Percentiles rank a stretch among this genome's conserved stretches.
These are phyloP conservation scores for Umbelopsis sp. DNA, from an alignment of 192 early-diverging fungal genomes.

Conservation along the genomic window DNA sequence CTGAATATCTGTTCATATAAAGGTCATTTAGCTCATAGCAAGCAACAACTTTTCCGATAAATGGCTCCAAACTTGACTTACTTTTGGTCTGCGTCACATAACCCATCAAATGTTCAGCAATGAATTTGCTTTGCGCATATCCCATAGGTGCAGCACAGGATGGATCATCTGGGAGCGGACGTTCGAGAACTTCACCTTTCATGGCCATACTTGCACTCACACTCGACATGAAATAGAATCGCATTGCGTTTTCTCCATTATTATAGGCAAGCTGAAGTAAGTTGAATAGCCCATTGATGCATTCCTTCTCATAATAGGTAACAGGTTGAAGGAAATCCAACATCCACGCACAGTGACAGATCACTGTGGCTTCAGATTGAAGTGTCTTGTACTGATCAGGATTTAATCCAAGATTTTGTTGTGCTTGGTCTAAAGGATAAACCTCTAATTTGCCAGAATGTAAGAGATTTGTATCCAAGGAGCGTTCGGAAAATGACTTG, in stretches of 20 bases:
- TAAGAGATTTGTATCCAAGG: slow-evolving; percentile 25
- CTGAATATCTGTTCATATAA: slow-evolving; percentile 12
- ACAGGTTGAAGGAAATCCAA: slow-evolving; percentile 40
- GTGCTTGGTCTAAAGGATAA: slow-evolving; percentile 20
- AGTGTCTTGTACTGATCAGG: slow-evolving; percentile 24
- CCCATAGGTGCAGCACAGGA: slow-evolving; percentile 29
- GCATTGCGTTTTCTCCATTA: slow-evolving; percentile 18
- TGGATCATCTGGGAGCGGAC: slow-evolving; percentile 26
- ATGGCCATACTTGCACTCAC: slow-evolving; percentile 25
- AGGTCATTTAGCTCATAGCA: neutral
- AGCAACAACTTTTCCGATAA: no score
- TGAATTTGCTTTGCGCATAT: slow-evolving; percentile 37
- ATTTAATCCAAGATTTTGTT: slow-evolving; percentile 28
- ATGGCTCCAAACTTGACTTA: neutral
- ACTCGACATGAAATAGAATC: slow-evolving; percentile 34
- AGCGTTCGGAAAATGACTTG: slow-evolving; percentile 24
- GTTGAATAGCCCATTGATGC: slow-evolving; percentile 27
- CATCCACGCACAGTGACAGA: slow-evolving; percentile 41
- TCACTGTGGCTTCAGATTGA: slow-evolving; percentile 28
- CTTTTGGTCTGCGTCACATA: slow-evolving; percentile 24
- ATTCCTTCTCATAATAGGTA: slow-evolving; percentile 31
- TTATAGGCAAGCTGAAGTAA: slow-evolving; percentile 30
- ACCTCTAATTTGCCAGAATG: neutral
- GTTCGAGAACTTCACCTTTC: slow-evolving; percentile 16
- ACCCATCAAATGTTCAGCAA: slow-evolving; percentile 29